Conservation (phyloP, 257 asterid species). For the Fraxinus quadrangulata region DNA sequence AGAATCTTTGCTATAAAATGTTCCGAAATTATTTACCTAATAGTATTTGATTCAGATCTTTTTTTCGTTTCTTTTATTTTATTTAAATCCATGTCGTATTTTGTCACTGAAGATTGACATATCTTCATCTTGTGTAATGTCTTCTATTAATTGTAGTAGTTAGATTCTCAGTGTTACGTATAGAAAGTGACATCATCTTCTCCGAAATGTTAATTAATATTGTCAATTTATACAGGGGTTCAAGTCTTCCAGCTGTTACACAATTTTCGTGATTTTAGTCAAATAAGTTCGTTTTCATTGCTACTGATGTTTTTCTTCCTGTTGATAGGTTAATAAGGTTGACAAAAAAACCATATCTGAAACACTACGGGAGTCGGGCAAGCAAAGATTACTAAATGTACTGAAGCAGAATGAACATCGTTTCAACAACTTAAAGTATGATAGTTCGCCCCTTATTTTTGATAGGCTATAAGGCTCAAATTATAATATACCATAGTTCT, state of each 20-base stretch:
- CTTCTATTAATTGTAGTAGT: not conserved
- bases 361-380: constrained; percentile 67
- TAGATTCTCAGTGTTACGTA: not conserved
- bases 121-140: not conserved
- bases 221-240: constrained; percentile 4
- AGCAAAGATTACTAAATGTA: constrained; percentile 63
- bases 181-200: not conserved
- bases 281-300: constrained; percentile 1
- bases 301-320: constrained; percentile 15
- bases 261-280: constrained; percentile 18
- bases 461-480: constrained; percentile 2
- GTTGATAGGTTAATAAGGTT: constrained; percentile 48
- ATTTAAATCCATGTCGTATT: not conserved
- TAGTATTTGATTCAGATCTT: not conserved
- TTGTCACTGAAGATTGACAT: not conserved
- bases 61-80: not conserved
- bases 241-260: not conserved
- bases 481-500: not conserved
- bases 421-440: constrained; percentile 51
- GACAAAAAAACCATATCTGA: constrained; percentile 70
- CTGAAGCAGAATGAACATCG: constrained; percentile 61
- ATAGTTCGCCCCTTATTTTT: constrained; percentile 5
- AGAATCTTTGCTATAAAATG: not conserved
- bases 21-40: not conserved
- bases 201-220: not conserved